Base-by-base conservation (phyloP, 352 stramenopile genomes). In the Globisporangium abappressorium region DNA sequence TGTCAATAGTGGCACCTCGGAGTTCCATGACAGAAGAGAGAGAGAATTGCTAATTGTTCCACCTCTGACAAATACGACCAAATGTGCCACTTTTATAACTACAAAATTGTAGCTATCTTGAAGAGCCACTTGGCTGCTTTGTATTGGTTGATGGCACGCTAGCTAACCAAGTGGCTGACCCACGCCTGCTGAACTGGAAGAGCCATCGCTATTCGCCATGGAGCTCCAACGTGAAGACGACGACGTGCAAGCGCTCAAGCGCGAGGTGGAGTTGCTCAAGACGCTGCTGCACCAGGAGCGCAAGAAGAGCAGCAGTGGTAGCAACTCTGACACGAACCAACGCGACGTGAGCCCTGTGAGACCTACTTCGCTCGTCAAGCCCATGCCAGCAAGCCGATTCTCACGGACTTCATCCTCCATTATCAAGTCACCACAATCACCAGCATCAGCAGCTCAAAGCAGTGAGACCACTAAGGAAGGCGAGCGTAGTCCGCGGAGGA, bases 211-310 rank as follows among this genome's bases (percentile, higher is more conserved):
- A 15, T 15, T 43, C 36, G 0, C 11, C 8, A 46, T 57, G 43
- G 36, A 47, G n/a, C 30, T 15, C 28, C 9, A n/a, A n/a, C 58
- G 67, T 1, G 59, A 64, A 4, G 66, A 64, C 14, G 80, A 85
- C 65, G 79, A 89, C 22, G 74, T 90, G 34, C 58, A 82, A 41
- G 75, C 73, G 70, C 75, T 90, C 12, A 79, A 76, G 67, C 77
- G 72, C 14, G 81, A 92, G 70, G 70, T 92, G 30, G 79, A 87
- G 66, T 64, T 66, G 59, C 72, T 92, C 3, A 78, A 70, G 47
- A 65, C 72, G 26, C 73, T 83, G 63, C 66, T 87, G 64, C 66
- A 80, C 41, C 66, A 81, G 28, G 76, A 88, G 66, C 76, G 71
- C n/a, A 73, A 51, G 24, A 82, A 78, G 59, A 81, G 64, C 22